Evolutionary conservation across 805 yeast genomes (phyloP), one percentile per base, ranked within the genome.

Genomic region (Myxozyma neglecta): DNA sequence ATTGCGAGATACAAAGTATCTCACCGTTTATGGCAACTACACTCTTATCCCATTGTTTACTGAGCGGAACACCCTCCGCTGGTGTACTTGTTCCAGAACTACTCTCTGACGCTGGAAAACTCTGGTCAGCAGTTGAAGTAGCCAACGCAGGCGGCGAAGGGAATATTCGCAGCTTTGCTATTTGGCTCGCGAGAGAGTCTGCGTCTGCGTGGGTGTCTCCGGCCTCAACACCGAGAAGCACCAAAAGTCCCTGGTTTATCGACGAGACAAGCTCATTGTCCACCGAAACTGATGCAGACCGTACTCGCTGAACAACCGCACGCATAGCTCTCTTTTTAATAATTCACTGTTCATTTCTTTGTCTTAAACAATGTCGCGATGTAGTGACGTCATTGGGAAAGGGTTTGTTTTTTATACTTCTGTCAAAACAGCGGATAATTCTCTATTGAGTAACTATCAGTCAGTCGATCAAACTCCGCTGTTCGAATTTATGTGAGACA

Each of bases 281-380:
- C 0, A 94, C 99, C 0, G 90, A 83, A 0, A 94, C 99, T 0
- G 96, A 87, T 0, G 97, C 98, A 51, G 82, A 80, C 64, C 88
- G 89, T 6, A 93, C 98, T 70, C 89, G 85, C 72, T 94, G 99
- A 39, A 94, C 83, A 0, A 94, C 97, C 2, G 92, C 90, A 73
- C 85, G 87, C 99, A 93, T 93, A 18, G 29, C 47, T 24, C 29
- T 24, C 29, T 24, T n/a, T n/a, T n/a, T 5, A 24, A 24, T 24
- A 24, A 24, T 24, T 24, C 29, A 24, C 29, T 24, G 50, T 29
- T 24, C n/a, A 36, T 9, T 16, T 18, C 11, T 18, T 16, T 11
- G 20, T 16, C 24, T 16, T 46, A 18, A 1, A 20, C 35, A 18
- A 6, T 8, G n/a, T n/a, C 14, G 18, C 8, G 18, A 24, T 24